A percentile compares a stretch with the other conserved stretches of the same genome.
phyloP scores from a whole-genome alignment of 805 yeast species.

The Lachancea waltii region DNA sequence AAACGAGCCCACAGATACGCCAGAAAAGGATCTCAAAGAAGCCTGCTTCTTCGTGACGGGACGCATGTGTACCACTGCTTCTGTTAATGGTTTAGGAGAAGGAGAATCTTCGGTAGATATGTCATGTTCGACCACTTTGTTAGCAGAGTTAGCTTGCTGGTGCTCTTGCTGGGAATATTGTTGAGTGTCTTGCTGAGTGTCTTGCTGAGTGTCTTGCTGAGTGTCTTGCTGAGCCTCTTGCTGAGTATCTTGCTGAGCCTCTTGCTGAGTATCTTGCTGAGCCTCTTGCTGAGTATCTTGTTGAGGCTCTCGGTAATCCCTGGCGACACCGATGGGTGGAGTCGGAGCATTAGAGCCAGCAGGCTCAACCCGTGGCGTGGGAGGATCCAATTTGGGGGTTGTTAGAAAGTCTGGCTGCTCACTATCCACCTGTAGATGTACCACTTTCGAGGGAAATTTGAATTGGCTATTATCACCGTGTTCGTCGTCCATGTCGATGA shows the following conservation, averaged over 20 bases:
- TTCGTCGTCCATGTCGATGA: conserved; percentile 33
- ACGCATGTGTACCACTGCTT: background rate
- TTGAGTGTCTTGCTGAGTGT: no score
- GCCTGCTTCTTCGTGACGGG: conserved; percentile 8
- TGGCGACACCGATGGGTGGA: no score
- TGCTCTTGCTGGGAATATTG: background rate
- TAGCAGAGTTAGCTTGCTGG: background rate
- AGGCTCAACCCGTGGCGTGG: conserved; percentile 11
- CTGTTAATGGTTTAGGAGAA: background rate
- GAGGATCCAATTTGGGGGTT: conserved; percentile 31
- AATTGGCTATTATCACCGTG: conserved; percentile 13
- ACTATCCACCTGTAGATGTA: background rate
- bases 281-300: no score
- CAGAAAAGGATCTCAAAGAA: conserved; percentile 7
- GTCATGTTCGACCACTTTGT: background rate
- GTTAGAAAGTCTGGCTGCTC: conserved; percentile 29
- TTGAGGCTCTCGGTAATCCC: no score
- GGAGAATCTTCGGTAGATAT: background rate
- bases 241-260: no score
- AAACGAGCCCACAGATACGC: conserved; percentile 1
- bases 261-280: no score
- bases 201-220: no score
- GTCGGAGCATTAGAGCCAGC: background rate
- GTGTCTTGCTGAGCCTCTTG: no score
- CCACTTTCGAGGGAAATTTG: background rate